Conservation (phyloP, 106 monocot genomes). For the Triglochin maritima region DNA sequence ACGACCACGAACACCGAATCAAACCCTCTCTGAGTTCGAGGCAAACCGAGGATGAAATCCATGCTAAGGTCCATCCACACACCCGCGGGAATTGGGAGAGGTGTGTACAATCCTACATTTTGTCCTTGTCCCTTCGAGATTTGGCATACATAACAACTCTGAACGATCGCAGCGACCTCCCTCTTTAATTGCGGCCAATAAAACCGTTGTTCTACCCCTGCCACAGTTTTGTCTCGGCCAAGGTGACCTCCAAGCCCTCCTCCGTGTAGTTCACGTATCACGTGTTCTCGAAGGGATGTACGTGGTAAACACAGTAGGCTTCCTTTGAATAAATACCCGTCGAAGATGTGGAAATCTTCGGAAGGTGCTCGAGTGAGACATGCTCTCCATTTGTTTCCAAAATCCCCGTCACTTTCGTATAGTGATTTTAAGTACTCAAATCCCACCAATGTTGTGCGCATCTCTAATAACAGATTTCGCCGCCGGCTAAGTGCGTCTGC, state of each 20-base stretch:
- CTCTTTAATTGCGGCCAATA: conserved; percentile 5
- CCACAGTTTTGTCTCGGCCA: conserved; percentile 3
- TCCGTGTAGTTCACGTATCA: conserved; percentile 2
- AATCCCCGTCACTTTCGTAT: not conserved
- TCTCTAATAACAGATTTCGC: not conserved
- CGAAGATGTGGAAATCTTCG: not conserved
- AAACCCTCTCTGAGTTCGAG: not conserved
- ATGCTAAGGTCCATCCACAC: not conserved
- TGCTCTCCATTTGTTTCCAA: not conserved
- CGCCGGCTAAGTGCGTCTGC: not conserved
- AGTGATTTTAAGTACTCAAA: conserved; percentile 6
- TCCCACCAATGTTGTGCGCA: not conserved
- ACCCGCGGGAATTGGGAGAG: not conserved
- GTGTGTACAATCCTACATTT: conserved; percentile 1
- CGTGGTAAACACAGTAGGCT: conserved; percentile 2
- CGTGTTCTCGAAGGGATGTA: not conserved
- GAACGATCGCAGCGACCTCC: not conserved
- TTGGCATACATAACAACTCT: not conserved
- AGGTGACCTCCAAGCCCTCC: conserved; percentile 8
- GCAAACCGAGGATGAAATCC: conserved; percentile 3
- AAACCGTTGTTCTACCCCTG: not conserved
- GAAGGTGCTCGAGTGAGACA: not conserved
- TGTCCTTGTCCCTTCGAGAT: not conserved
- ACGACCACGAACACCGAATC: conserved; percentile 7
- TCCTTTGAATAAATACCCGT: not conserved